Base-by-base conservation (phyloP, 179 eudicot species). In the Beta macrorhiza region DNA sequence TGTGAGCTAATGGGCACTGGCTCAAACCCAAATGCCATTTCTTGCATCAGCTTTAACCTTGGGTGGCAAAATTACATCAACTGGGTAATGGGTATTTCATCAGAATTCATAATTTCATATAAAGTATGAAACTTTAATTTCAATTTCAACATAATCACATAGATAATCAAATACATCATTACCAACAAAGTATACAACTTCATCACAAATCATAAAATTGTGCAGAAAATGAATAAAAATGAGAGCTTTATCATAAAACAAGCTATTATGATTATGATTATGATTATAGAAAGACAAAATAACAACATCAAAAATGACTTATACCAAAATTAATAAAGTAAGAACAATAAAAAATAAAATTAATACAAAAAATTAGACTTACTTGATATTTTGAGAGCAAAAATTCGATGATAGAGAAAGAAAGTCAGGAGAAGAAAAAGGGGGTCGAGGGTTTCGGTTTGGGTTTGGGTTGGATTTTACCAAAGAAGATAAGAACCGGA, bases 1-100 rank as follows among this genome's bases (percentile, higher is more conserved):
- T 95, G 99, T 8, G 99, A 88, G 72, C 86, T 93, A n/a, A 92
- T 85, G 0, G 93, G 87, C 63, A 95, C 91, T 15, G 89, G 90
- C 84, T 92, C 97, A 79, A 88, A 88, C 83, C 86, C 89, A 51
- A 92, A 88, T 69, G 79, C 82, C 97, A 92, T 92, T 77, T 67
- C 29, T 63, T 70, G 51, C 58, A 62, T 29, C 57, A 52, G 65
- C 55, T 75, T 32, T 49, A 74, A 5, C 68, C 47, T n/a, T 57
- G 4, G 0, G n/a, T 29, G 25, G 25, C 44, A 55, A 37, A 37
- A 71, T 45, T 65, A 69, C 75, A 82, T 29, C 29, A 83, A 70
- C 78, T 77, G 86, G 20, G 58, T 58, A 70, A 74, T 77, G 86
- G 20, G 58, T 58, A 42, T 72, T 80, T 59, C 75, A 75, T 76